Conservation (phyloP, 1,139 yeast species). For the Lodderomyces elongisporus region DNA sequence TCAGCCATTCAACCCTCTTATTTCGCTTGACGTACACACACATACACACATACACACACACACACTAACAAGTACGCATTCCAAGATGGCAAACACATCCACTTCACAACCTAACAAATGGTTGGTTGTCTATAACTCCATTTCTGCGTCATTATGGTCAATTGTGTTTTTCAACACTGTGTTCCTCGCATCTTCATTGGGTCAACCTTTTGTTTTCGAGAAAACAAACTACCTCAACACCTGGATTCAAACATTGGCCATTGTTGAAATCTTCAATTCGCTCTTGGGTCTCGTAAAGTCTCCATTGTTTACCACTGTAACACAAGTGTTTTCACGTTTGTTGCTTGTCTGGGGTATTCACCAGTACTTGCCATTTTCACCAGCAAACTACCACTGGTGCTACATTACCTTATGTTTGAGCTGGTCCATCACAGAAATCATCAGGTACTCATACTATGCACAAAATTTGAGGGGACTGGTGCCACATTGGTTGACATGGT, state of each 20-base stretch:
- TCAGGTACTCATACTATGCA: slow-evolving; percentile 84
- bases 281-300: slow-evolving; percentile 75
- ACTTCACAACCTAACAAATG: slow-evolving; percentile 28
- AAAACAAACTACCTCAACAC: slow-evolving; percentile 59
- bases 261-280: slow-evolving; percentile 77
- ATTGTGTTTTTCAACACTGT: slow-evolving; percentile 39
- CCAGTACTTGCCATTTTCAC: slow-evolving; percentile 64
- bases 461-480: slow-evolving; percentile 57
- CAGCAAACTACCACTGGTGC: slow-evolving; percentile 55
- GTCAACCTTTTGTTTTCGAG: slow-evolving; percentile 58
- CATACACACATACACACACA: no score
- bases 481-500: slow-evolving; percentile 58
- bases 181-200: slow-evolving; percentile 32
- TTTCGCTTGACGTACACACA: no score
- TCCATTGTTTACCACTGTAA: slow-evolving; percentile 74
- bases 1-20: no score
- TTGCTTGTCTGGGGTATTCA: slow-evolving; percentile 82
- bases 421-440: slow-evolving; percentile 88
- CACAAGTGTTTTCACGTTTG: slow-evolving; percentile 84
- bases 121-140: slow-evolving; percentile 42
- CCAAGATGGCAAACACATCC: not conserved
- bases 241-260: slow-evolving; percentile 74
- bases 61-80: no score
- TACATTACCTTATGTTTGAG: slow-evolving; percentile 68
- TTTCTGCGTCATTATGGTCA: slow-evolving; percentile 44